Evolutionary conservation across 805 yeast species (phyloP), one percentile per base, ranked within the genome.

Genomic region (Suhomyces vadensis): DNA sequence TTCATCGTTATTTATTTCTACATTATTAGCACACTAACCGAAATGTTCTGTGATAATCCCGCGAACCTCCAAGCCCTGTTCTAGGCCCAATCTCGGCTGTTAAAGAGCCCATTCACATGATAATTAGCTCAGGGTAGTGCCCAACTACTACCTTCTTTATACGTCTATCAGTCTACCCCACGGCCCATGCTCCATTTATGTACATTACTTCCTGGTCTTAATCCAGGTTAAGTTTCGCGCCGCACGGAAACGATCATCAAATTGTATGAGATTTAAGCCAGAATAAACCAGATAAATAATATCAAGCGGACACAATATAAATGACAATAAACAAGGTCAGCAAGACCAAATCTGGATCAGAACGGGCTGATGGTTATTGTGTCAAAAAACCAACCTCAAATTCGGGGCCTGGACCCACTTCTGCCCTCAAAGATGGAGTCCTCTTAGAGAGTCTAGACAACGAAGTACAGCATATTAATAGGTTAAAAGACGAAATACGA

Each of bases 361-460:
- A 29, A 13, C 33, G 33, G 2, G 9, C 20, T 8, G 33, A 29
- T 3, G 33, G 16, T 4, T 19, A 11, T 5, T 4, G 19, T 14
- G 33, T 10, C 19, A 9, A 11, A 14, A 29, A 29, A 14, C 3
- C 11, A 6, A 19, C 19, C 11, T 13, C 33, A 6, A 10, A 29
- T 6, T 3, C 4, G 10, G 19, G 20, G 4, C 16, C 36, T 33
- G 36, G 21, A 2, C 36, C 11, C n/a, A 16, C 36, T n/a, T 8
- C 33, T 11, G 24, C 25, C 22, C 19, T 31, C 13, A 23, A 20
- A 23, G 37, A 31, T 11, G 43, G 43, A 14, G 43, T 24, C 9
- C 38, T 40, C 9, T 31, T 40, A 17, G 43, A 40, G 7, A 22
- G 37, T 11, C 13, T 40, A 4, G 43, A 40, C 38, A 24, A 40